phyloP scores from a whole-genome alignment of 2,329 filamentous ascomycete genomes.

The Colletotrichum tropicale region DNA sequence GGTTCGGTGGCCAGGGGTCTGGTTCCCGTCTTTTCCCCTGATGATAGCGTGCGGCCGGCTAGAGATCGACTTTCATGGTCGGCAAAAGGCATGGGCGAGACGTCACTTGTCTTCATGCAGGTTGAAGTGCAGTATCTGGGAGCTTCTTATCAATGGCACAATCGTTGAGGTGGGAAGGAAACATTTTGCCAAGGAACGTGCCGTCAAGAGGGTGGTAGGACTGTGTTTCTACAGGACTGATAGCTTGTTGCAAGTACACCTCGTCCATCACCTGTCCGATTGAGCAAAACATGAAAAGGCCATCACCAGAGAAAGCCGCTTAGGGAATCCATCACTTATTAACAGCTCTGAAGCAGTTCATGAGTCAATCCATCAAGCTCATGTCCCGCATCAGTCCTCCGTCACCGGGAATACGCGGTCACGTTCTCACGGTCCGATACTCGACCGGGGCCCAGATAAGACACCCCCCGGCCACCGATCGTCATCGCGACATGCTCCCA shows the following conservation, averaged over 20 bases:
- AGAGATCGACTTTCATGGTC: not conserved
- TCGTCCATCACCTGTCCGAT: fast-evolving
- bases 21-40: not conserved
- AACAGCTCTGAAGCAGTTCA: fast-evolving
- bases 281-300: too few species aligned
- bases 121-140: not conserved
- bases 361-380: not conserved
- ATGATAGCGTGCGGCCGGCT: not conserved
- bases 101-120: not conserved
- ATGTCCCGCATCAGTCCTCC: not conserved
- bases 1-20: not conserved
- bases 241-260: not conserved
- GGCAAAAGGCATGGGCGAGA: not conserved
- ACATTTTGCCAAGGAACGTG: not conserved
- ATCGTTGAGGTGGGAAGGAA: not conserved
- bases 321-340: fast-evolving
- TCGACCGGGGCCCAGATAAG: not conserved
- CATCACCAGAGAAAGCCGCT: not conserved
- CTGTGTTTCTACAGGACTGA: not conserved
- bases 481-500: not conserved
- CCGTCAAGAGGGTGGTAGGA: not conserved
- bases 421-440: not conserved
- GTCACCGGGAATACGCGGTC: not conserved
- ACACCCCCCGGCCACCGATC: not conserved
- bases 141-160: not conserved